A percentile compares a stretch with the other conserved stretches of the same genome.
Evolutionary conservation across 345 rosid genomes (phyloP).

Genomic region (Atalantia buxifolia): DNA sequence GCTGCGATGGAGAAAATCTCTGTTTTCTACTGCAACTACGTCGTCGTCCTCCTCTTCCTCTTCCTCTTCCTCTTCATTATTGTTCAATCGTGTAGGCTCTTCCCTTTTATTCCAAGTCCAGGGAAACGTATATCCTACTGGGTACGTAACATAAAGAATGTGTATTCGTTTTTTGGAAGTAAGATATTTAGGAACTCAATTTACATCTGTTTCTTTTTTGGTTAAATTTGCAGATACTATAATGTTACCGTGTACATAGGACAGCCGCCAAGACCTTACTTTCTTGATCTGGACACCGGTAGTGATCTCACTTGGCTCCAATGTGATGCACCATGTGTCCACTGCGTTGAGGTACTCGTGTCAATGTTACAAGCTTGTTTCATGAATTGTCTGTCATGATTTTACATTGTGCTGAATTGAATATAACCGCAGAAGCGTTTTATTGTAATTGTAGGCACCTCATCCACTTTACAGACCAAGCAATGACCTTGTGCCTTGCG

Average conservation of each 20-base stretch:
- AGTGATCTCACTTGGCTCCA: constrained; percentile 99
- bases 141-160: constrained; percentile 14
- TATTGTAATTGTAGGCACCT: constrained; percentile 57
- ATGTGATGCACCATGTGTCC: constrained; percentile 80
- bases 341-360: constrained; percentile 47
- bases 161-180: not conserved
- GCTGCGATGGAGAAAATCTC: constrained; percentile 23
- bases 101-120: constrained; percentile 47
- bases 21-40: constrained; percentile 2
- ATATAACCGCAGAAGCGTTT: not conserved
- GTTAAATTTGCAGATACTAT: constrained; percentile 48
- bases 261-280: constrained; percentile 81
- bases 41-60: not conserved
- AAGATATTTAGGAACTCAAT: not conserved
- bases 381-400: too few species aligned
- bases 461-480: constrained; percentile 81
- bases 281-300: constrained; percentile 90
- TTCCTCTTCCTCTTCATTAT: constrained; percentile 6
- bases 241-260: constrained; percentile 74
- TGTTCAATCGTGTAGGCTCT: constrained; percentile 33
- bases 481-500: constrained; percentile 58
- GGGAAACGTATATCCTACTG: constrained; percentile 56
- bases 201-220: not conserved
- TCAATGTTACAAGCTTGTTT: too few species aligned
- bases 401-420: not conserved